phyloP scores from a whole-genome alignment of 768 basidiomycete genomes.

The Scleroderma citrinum region DNA sequence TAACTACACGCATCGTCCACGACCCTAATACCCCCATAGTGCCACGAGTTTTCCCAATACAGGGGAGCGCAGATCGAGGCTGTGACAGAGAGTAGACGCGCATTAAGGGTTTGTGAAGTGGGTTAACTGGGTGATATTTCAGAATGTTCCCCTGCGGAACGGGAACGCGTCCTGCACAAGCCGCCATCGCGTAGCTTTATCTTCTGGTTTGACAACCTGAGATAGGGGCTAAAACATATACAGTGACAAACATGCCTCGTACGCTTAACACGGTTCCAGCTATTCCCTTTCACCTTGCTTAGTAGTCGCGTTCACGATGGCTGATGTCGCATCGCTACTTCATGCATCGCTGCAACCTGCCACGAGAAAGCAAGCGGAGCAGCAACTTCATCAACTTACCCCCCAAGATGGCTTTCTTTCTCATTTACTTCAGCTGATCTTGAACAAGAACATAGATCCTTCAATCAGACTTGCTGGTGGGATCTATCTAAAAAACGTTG shows the following conservation, averaged over 20 bases:
- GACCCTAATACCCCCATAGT: background rate
- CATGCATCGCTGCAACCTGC: slow-evolving; percentile 64
- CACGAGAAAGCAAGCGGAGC: slow-evolving; percentile 77
- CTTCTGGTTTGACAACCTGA: too few relatives aligned
- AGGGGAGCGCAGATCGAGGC: background rate
- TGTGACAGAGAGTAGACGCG: background rate
- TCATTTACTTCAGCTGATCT: slow-evolving; percentile 72
- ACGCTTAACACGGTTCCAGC: too few relatives aligned
- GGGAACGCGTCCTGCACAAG: too few relatives aligned
- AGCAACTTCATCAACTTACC: slow-evolving; percentile 61
- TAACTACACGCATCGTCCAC: background rate
- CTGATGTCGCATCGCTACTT: slow-evolving; percentile 64
- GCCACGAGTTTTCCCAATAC: background rate
- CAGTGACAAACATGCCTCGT: slow-evolving; percentile 3
- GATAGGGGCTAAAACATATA: too few relatives aligned
- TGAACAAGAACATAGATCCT: slow-evolving; percentile 58
- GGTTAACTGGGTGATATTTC: too few relatives aligned
- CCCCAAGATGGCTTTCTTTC: slow-evolving; percentile 72
- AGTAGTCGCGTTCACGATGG: slow-evolving; percentile 37
- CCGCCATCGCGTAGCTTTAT: too few relatives aligned
- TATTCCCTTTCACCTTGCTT: background rate
- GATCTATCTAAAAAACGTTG: slow-evolving; percentile 88
- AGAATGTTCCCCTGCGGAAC: too few relatives aligned
- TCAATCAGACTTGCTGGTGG: slow-evolving; percentile 77
- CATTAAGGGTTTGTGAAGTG: too few relatives aligned